phyloP scores from a whole-genome alignment of 352 stramenopile species.

The Phytophthora tentaculata region DNA sequence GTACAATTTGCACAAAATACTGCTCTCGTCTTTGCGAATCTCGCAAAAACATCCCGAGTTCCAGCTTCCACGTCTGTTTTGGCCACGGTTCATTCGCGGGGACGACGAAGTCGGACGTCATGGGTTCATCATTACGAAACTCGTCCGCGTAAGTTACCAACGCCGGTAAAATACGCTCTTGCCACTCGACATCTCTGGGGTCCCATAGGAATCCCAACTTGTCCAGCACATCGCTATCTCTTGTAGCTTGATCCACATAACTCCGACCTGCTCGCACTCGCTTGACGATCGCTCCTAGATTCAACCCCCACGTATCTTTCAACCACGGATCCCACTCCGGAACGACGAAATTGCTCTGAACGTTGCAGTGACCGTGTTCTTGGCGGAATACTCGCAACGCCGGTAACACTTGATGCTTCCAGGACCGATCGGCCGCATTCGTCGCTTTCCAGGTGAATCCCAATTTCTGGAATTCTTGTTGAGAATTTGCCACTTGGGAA shows the following conservation, averaged over 20 bases:
- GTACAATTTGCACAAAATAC: constrained; percentile 38
- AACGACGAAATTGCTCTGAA: constrained; percentile 26
- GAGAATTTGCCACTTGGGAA: constrained; percentile 21
- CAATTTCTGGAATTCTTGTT: constrained; percentile 22
- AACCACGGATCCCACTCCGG: constrained; percentile 29
- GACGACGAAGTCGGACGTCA: constrained; percentile 32
- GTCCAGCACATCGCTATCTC: constrained; percentile 16
- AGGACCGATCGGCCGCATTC: constrained; percentile 27
- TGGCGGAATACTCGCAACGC: constrained; percentile 26
- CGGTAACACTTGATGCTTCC: constrained; percentile 34
- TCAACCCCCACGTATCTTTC: constrained; percentile 23
- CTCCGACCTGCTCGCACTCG: constrained; percentile 23
- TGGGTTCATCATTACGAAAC: constrained; percentile 15
- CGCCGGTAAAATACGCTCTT: constrained; percentile 37
- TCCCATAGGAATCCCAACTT: constrained; percentile 32
- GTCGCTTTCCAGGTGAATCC: constrained; percentile 31
- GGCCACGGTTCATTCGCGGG: constrained; percentile 25
- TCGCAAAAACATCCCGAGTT: constrained; percentile 29
- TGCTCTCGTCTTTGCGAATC: constrained; percentile 31
- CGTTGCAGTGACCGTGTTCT: constrained; percentile 29
- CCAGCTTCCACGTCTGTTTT: constrained; percentile 34
- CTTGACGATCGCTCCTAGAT: constrained; percentile 35
- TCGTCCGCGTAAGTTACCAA: constrained; percentile 38
- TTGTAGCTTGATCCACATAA: constrained; percentile 18
- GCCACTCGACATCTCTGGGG: constrained; percentile 29